Percentiles rank a stretch among this genome's conserved stretches.
These are phyloP conservation scores for Amesomyces nigricolor DNA, from an alignment of 2,329 filamentous ascomycete species.

Conservation along the genomic window DNA sequence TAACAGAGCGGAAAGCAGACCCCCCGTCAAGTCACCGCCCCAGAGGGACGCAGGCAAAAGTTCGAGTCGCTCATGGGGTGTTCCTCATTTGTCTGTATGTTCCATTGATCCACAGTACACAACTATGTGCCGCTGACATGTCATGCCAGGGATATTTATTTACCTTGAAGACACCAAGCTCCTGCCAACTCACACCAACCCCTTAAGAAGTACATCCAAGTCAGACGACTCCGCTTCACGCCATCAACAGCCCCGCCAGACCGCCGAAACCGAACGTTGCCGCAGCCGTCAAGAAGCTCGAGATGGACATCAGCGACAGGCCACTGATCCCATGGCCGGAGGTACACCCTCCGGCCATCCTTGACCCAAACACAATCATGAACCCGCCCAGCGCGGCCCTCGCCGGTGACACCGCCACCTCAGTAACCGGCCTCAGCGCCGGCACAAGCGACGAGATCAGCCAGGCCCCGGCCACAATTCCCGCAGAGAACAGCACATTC, in stretches of 20 bases:
- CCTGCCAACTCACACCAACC: too few species aligned
- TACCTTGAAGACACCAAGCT: too few species aligned
- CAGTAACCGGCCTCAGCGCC: conserved; percentile 25
- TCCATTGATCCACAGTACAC: too few species aligned
- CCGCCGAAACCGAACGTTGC: conserved; percentile 42
- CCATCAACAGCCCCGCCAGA: conserved; percentile 14
- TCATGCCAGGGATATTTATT: too few species aligned
- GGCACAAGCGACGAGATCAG: conserved; percentile 33
- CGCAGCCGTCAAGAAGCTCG: conserved; percentile 57
- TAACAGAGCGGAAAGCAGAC: too few species aligned
- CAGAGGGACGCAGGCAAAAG: too few species aligned
- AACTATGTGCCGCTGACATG: too few species aligned
- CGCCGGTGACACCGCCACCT: conserved; percentile 31
- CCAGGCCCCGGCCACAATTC: conserved; percentile 45
- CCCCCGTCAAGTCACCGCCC: too few species aligned
- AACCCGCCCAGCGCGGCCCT: conserved; percentile 49
- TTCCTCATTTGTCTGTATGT: too few species aligned
- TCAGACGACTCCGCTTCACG: not conserved
- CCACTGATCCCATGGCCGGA: conserved; percentile 66
- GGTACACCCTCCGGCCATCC: conserved; percentile 61
- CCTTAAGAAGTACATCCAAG: too few species aligned
- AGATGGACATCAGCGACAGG: conserved; percentile 54
- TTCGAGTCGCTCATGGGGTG: too few species aligned
- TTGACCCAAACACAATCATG: conserved; percentile 53
- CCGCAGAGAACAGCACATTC: conserved; percentile 45